A percentile compares a stretch with the other conserved stretches of the same genome.
phyloP scores from a whole-genome alignment of 1,284 basidiomycete genomes.

The Thelephora terrestris region DNA sequence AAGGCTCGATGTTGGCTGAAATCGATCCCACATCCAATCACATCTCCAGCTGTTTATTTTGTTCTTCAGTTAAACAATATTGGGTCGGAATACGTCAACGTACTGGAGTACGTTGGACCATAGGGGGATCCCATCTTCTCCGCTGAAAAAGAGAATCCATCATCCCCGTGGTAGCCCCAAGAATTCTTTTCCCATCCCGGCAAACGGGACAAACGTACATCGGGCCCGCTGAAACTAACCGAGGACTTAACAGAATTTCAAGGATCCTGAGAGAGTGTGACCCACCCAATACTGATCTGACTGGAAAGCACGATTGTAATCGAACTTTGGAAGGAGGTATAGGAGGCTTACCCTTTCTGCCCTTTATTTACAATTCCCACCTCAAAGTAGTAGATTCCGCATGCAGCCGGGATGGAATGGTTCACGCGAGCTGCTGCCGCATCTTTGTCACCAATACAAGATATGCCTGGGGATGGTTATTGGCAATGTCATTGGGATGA shows the following conservation, averaged over 20 bases:
- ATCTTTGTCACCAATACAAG: conserved; percentile 60
- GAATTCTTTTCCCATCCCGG: conserved; percentile 86
- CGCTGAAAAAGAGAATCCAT: conserved; percentile 70
- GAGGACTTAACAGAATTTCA: conserved; percentile 5
- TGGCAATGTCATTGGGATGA: conserved; percentile 1
- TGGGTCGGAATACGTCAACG: conserved; percentile 16
- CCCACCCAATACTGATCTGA: conserved; percentile 70
- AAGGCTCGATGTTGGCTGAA: conserved; percentile 72
- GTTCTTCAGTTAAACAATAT: conserved; percentile 4
- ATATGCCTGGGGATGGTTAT: conserved; percentile 30
- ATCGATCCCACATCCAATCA: conserved; percentile 85
- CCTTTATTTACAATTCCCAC: conserved; percentile 72
- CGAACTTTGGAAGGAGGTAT: neutral
- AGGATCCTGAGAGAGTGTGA: neutral
- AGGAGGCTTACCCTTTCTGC: conserved; percentile 53
- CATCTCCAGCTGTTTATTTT: conserved; percentile 62
- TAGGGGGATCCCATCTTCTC: conserved; percentile 67
- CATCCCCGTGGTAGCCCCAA: conserved; percentile 96
- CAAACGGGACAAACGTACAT: conserved; percentile 61
- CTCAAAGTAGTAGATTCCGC: conserved; percentile 90
- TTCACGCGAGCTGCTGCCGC: conserved; percentile 73
- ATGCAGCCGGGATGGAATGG: conserved; percentile 66
- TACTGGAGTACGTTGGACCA: conserved; percentile 68
- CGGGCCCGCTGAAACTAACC: conserved; percentile 32
- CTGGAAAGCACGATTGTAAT: conserved; percentile 25